Evolutionary conservation across 306 rosid genomes (phyloP).

Genomic region (Prunus mume): DNA sequence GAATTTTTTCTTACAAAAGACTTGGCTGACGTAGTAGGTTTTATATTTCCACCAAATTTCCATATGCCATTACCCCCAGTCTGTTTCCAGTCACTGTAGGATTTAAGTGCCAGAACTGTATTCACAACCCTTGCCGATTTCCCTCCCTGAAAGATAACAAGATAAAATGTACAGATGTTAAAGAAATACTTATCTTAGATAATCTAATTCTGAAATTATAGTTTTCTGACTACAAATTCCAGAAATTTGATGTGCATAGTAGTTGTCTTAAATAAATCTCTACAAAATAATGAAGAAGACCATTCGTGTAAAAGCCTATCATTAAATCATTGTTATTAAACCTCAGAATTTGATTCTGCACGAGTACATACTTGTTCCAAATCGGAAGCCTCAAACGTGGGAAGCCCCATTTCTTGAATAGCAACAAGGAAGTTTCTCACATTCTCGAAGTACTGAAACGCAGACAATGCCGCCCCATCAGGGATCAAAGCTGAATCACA

Average conservation of each 20-base stretch:
- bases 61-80: conserved; percentile 73
- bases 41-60: conserved; percentile 86
- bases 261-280: not conserved
- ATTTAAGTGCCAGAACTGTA: conserved; percentile 77
- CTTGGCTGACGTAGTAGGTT: conserved; percentile 49
- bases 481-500: conserved; percentile 70
- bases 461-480: conserved; percentile 89
- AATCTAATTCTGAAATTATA: not conserved
- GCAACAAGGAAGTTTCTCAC: conserved; percentile 89
- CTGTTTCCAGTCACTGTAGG: conserved; percentile 87
- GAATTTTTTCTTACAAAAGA: conserved; percentile 74
- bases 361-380: conserved; percentile 78
- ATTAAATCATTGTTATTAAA: no score
- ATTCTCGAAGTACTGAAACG: conserved; percentile 92
- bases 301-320: not conserved
- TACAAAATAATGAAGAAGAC: not conserved
- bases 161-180: not conserved
- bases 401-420: conserved; percentile 74
- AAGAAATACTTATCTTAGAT: conserved; percentile 6
- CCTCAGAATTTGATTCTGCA: not conserved
- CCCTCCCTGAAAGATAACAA: conserved; percentile 63
- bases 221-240: not conserved
- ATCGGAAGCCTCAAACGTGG: conserved; percentile 92
- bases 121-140: conserved; percentile 78
- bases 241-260: not conserved